phyloP scores from a whole-genome alignment of 768 basidiomycete genomes.

The Neoboletus magnificus region DNA sequence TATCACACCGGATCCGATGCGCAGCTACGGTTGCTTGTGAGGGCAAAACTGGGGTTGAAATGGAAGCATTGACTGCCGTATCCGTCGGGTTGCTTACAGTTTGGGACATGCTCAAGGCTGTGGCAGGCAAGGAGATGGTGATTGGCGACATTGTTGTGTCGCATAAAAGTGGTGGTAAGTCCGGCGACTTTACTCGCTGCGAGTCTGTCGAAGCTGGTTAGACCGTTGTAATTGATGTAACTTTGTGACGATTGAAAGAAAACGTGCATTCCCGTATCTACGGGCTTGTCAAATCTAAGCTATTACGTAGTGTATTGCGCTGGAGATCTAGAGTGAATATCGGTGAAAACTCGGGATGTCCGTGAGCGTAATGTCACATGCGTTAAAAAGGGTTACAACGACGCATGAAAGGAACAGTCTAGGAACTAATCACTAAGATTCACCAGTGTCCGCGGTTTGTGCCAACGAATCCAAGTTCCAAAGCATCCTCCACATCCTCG shows the following conservation, averaged over 20 bases:
- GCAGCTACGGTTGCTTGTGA: constrained; percentile 68
- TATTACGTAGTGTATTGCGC: background rate
- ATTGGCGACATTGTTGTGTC: constrained; percentile 66
- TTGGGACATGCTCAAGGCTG: constrained; percentile 93
- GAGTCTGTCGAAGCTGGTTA: background rate
- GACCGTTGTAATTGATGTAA: background rate
- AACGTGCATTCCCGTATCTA: background rate
- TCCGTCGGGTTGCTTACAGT: constrained; percentile 75
- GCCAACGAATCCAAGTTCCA: constrained; percentile 53
- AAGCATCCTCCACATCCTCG: constrained; percentile 44
- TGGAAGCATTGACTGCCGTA: constrained; percentile 90
- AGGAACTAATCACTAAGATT: constrained; percentile 1
- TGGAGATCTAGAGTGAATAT: background rate
- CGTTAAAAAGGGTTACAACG: background rate
- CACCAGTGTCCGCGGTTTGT: constrained; percentile 54
- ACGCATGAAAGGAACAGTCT: background rate
- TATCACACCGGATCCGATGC: constrained; percentile 54
- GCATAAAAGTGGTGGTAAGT: constrained; percentile 70
- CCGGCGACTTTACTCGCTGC: constrained; percentile 57
- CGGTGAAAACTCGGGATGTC: background rate
- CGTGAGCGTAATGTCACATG: background rate
- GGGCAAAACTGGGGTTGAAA: constrained; percentile 86
- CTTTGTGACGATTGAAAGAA: background rate
- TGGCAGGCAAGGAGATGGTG: constrained; percentile 84
- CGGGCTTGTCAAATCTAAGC: background rate